Base-by-base conservation (phyloP, 2,329 filamentous ascomycete genomes). In the Paraphoma sp. region DNA sequence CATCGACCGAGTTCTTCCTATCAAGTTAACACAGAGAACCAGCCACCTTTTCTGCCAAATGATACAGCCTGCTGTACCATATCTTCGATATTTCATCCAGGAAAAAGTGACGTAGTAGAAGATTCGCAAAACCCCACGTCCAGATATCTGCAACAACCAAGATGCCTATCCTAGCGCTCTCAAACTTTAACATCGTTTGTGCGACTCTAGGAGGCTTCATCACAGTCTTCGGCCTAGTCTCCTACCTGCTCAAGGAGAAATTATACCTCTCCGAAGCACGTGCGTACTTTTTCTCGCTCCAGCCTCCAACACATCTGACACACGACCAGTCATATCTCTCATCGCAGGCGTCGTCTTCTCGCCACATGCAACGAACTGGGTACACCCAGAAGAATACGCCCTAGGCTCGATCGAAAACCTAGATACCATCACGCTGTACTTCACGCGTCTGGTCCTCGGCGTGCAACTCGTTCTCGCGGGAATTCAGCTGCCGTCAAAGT, bases 211-310 rank as follows among this genome's bases (percentile, higher is more conserved):
- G 93, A 12, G 93, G 91, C 1, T 97, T 96, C 79, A 88, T 97
- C 59, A 92, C 91, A 0, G 65, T 96, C n/a, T 97, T 96, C 70
- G 93, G 92, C 3, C 80, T 97, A 43, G 92, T 97, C 0, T 97
- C 92, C 0, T 96, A 93, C 72, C 84, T 97, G 16, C 84, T 91
- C 71, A 97, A 97, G 73, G 93, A 97, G 79, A 89, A 87, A 55
- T 94, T 91, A 72, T 97, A 97, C 74, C 84, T 97, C 1, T 96
- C 92, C 1, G 93, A 97, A 84, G 91, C 93, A 51, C 81, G 92
- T 94, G 81, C 74, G 90, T 86, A 16, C 4, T 16, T 6, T 36
- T 23, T 23, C 23, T 5, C 23, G 5, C 23, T 23, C 5, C 23
- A 23, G 5, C 23, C 5, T 23, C 23, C 23, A 23, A 23, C 33